A percentile compares a stretch with the other conserved stretches of the same genome.
phyloP scores from a whole-genome alignment of 2,329 filamentous ascomycete genomes.

The Madurella mycetomatis region DNA sequence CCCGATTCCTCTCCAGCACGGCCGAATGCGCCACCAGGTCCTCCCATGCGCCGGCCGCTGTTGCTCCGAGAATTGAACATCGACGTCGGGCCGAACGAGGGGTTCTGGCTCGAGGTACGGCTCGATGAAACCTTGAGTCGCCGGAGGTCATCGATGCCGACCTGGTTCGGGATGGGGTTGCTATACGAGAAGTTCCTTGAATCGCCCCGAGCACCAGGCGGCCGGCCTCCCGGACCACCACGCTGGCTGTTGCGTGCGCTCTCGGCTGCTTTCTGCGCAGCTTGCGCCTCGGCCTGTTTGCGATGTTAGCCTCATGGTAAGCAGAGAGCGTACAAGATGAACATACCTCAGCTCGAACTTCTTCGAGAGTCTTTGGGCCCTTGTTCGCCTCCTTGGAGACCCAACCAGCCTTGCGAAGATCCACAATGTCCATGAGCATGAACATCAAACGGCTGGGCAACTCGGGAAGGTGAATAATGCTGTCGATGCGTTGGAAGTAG shows the following conservation, averaged over 20 bases:
- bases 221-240: constrained; percentile 64
- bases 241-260: constrained; percentile 55
- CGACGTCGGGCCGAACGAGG: constrained; percentile 74
- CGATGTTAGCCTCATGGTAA: constrained; percentile 17
- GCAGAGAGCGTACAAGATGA: background rate
- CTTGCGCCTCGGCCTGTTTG: constrained; percentile 63
- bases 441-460: constrained; percentile 86
- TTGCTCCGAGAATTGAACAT: constrained; percentile 88
- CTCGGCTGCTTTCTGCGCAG: constrained; percentile 78
- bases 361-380: constrained; percentile 92
- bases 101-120: constrained; percentile 57
- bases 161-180: constrained; percentile 74
- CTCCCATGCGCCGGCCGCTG: constrained; percentile 72
- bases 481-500: constrained; percentile 86
- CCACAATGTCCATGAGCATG: constrained; percentile 93
- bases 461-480: constrained; percentile 73
- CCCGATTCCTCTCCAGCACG: constrained; percentile 79
- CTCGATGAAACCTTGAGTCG: constrained; percentile 65
- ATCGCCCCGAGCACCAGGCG: constrained; percentile 69
- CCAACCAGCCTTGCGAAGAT: constrained; percentile 76
- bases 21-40: constrained; percentile 67
- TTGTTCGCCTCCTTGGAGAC: constrained; percentile 84
- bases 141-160: constrained; percentile 86
- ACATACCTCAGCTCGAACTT: constrained; percentile 76
- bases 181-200: constrained; percentile 77